Conservation (phyloP, 2,329 filamentous ascomycete genomes). For the Pseudogymnoascus sp. region DNA sequence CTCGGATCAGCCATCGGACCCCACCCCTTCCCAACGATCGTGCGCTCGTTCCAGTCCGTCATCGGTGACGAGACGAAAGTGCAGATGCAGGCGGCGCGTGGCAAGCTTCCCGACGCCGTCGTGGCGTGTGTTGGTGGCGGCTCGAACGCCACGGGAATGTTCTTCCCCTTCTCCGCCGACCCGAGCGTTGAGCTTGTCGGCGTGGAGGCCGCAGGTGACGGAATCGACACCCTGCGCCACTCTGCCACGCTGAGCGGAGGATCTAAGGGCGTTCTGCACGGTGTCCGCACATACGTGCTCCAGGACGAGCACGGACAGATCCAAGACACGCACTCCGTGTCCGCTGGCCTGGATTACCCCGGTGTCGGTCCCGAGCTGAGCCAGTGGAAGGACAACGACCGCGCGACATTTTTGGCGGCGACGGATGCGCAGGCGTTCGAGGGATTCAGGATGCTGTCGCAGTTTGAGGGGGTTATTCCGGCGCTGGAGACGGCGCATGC, state of each 20-base stretch:
- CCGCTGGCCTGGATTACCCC: conserved; percentile 92
- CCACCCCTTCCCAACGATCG: conserved; percentile 95
- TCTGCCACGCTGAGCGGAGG: conserved; percentile 82
- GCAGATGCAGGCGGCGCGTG: conserved; percentile 76
- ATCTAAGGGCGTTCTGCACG: conserved; percentile 86
- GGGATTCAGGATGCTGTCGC: conserved; percentile 74
- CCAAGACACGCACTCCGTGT: conserved; percentile 89
- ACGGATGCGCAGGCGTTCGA: conserved; percentile 86
- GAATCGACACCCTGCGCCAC: conserved; percentile 76
- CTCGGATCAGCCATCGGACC: conserved; percentile 96
- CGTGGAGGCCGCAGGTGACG: conserved; percentile 92
- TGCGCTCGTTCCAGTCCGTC: conserved; percentile 93
- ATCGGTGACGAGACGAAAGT: conserved; percentile 92
- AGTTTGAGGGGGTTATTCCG: conserved; percentile 94
- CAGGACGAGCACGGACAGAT: conserved; percentile 93
- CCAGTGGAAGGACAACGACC: conserved; percentile 81
- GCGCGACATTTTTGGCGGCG: conserved; percentile 82
- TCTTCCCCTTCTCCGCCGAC: conserved; percentile 89
- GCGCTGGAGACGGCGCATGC: conserved; percentile 91
- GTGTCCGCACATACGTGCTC: conserved; percentile 89
- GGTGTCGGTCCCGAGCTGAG: conserved; percentile 90
- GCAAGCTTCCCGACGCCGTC: conserved; percentile 89
- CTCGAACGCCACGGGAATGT: conserved; percentile 94
- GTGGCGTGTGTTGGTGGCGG: conserved; percentile 95
- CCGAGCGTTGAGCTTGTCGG: conserved; percentile 78